Evolutionary conservation across 164 flowering plant species (phyloP), one percentile per base, ranked within the genome.

Genomic region (Berberis thunbergii): DNA sequence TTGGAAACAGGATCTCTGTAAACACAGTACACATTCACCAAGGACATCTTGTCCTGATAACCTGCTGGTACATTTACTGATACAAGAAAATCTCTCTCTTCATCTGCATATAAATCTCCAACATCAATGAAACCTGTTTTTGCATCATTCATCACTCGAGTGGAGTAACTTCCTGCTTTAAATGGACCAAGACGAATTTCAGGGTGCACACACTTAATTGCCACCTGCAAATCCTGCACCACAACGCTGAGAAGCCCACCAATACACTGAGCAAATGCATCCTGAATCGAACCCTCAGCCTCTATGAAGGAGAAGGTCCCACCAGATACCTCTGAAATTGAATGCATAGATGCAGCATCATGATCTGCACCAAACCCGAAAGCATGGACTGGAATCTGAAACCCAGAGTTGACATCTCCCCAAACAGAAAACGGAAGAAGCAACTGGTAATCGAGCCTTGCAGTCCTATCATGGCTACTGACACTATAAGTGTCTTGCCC

Each of bases 161-260:
- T 45, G 85, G 93, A 1, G 80, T 3, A 60, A 89, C 83, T 67
- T 85, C 96, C 1, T 80, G 84, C 4, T 80, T 83, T 13, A 78
- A 77, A 0, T 89, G 80, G 0, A 82, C 89, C 26, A 82, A 45
- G 0, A 71, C 68, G 43, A 83, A 77, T 8, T 77, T 77, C 54
- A 52, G 13, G 54, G n/a, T 12, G n/a, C 54, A 52, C 10, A 10
- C 13, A 11, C 4, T 1, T 52, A 7, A 94, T 73, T 74, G 83
- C 87, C 50, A 94, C 69, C 12, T 81, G 65, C 26, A 89, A 74
- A 43, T 94, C 96, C 59, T 86, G 97, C 1, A 80, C 87, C 49
- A 91, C 97, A 5, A 94, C 97, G 64, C 96, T 88, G 43, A 91
- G 63, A 9, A 94, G 56, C 2, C 96, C 96, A 2, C 96, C 91